A percentile compares a stretch with the other conserved stretches of the same genome.
Conservation (phyloP, 139 green algal genomes). For the Coelastrella sp. region DNA sequence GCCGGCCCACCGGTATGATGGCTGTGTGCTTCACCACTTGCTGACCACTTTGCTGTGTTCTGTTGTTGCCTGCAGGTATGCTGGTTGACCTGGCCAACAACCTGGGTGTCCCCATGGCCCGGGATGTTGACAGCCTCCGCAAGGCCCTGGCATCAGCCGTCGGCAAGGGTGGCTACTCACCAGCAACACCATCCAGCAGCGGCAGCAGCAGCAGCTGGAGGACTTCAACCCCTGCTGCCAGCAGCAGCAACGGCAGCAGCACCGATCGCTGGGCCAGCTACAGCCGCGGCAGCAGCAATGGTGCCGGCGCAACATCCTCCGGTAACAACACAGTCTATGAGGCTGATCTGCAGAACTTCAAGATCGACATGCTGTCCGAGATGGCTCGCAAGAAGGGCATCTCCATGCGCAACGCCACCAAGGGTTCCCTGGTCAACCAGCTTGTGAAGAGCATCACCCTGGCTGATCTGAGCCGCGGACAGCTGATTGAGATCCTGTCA, state of each 20-base stretch:
- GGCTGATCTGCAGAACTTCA: constrained; percentile 36
- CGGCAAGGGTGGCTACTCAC: constrained; percentile 6
- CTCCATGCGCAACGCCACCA: constrained; percentile 42
- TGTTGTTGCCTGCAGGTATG: constrained; percentile 5
- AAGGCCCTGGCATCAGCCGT: constrained; percentile 32
- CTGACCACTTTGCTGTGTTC: neutral
- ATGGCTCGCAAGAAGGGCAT: constrained; percentile 48
- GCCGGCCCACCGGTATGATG: neutral
- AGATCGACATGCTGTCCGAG: constrained; percentile 30
- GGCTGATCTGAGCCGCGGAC: constrained; percentile 33
- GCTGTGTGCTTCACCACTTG: neutral
- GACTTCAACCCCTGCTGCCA: neutral
- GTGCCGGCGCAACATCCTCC: neutral
- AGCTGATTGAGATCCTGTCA: constrained; percentile 37
- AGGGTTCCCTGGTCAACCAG: constrained; percentile 15
- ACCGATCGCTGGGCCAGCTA: constrained; percentile 44
- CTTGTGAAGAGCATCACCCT: constrained; percentile 2
- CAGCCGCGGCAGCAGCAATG: constrained; percentile 37
- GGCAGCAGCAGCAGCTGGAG: constrained; percentile 40
- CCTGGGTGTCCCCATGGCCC: neutral
- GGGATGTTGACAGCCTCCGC: constrained; percentile 29
- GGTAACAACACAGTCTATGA: constrained; percentile 13
- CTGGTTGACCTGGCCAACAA: constrained; percentile 46
- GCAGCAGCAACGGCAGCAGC: neutral
- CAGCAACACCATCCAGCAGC: constrained; percentile 5